Evolutionary conservation across 2,329 filamentous ascomycete species (phyloP).

Genomic region (Curvularia sp.): DNA sequence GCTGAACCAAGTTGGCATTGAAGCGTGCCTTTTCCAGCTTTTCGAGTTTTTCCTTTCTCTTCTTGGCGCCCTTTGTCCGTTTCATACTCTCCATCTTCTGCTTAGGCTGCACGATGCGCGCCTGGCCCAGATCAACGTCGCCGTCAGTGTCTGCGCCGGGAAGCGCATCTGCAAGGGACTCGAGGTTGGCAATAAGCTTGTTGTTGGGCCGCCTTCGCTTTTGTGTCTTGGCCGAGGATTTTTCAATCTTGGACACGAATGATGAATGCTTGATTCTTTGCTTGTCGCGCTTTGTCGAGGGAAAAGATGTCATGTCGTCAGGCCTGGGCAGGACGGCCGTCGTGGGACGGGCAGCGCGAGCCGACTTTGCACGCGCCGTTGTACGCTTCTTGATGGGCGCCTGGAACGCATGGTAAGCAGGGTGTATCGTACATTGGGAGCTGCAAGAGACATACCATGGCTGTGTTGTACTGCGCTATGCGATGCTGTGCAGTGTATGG

Average conservation of each 20-base stretch:
- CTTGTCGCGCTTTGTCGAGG: constrained; percentile 82
- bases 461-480: not conserved
- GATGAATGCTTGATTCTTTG: constrained; percentile 79
- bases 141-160: constrained; percentile 60
- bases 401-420: constrained; percentile 21
- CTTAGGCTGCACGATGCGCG: constrained; percentile 60
- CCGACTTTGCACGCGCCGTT: constrained; percentile 45
- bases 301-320: constrained; percentile 59
- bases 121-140: constrained; percentile 54
- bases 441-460: constrained; percentile 20
- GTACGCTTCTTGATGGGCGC: constrained; percentile 49
- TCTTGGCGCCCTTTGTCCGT: constrained; percentile 72
- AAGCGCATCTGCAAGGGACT: constrained; percentile 79
- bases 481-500: not conserved
- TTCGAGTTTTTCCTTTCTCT: constrained; percentile 81
- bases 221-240: constrained; percentile 62
- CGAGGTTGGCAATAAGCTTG: constrained; percentile 78
- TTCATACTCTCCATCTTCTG: constrained; percentile 72
- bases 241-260: constrained; percentile 78
- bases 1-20: constrained; percentile 78
- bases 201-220: constrained; percentile 74
- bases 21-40: constrained; percentile 84
- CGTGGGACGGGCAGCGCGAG: constrained; percentile 34
- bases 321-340: constrained; percentile 28
- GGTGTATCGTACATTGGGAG: not conserved